phyloP scores from a whole-genome alignment of 176 grass and related monocot genomes.

The Juncus inflexus region DNA sequence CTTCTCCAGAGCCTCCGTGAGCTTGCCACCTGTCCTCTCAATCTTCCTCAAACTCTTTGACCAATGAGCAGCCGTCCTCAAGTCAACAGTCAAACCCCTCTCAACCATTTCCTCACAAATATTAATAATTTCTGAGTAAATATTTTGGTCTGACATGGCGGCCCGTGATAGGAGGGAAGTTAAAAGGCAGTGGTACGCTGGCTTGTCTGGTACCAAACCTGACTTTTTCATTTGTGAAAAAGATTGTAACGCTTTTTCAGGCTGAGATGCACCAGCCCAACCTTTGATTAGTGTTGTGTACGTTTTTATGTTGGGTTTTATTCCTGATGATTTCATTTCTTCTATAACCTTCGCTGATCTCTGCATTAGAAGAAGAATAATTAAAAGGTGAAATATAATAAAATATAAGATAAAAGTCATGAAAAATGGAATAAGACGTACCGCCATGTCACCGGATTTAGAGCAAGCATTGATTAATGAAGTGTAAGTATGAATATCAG shows the following conservation, averaged over 20 bases:
- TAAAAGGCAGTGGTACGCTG: slow-evolving; percentile 89
- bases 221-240: slow-evolving; percentile 77
- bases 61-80: slow-evolving; percentile 86
- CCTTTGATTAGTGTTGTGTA: slow-evolving; percentile 96
- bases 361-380: slow-evolving; percentile 21
- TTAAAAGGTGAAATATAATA: slow-evolving; percentile 13
- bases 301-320: slow-evolving; percentile 96
- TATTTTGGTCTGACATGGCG: slow-evolving; percentile 58
- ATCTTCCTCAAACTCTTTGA: slow-evolving; percentile 76
- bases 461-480: slow-evolving; percentile 97
- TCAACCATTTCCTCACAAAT: slow-evolving; percentile 88
- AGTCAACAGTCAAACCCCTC: slow-evolving; percentile 73
- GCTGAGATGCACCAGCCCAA: slow-evolving; percentile 68
- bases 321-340: slow-evolving; percentile 67
- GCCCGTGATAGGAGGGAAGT: slow-evolving; percentile 85
- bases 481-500: slow-evolving; percentile 95
- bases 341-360: slow-evolving; percentile 66
- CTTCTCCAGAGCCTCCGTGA: slow-evolving; percentile 85
- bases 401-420: slow-evolving; percentile 11
- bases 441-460: slow-evolving; percentile 90
- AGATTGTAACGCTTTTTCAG: slow-evolving; percentile 76
- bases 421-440: slow-evolving; percentile 21
- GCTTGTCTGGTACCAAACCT: slow-evolving; percentile 57
- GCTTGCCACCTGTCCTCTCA: slow-evolving; percentile 74
- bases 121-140: slow-evolving; percentile 67